Conservation (phyloP, 495 filamentous ascomycete genomes). For the Penicillium angulare region DNA sequence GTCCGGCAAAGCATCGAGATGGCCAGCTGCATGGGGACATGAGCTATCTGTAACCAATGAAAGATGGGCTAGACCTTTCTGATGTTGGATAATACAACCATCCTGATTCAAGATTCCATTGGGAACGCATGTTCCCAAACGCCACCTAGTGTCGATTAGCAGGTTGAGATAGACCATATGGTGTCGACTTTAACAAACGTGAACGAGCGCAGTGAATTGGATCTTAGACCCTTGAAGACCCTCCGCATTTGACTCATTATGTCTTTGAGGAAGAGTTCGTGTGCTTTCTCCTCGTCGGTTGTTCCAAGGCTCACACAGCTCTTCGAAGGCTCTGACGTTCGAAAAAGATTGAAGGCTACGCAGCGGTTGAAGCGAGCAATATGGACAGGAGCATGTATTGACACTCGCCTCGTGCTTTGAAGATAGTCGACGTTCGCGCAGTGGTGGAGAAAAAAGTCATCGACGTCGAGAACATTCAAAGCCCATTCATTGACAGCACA, state of each 20-base stretch:
- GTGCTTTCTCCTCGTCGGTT: constrained; percentile 7
- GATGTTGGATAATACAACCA: constrained; percentile 5
- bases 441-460: constrained; percentile 4
- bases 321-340: not conserved
- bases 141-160: constrained; percentile 6
- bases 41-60: constrained; percentile 11
- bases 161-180: not conserved
- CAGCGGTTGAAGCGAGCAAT: constrained; percentile 12
- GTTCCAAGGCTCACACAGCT: not conserved
- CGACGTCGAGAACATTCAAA: constrained; percentile 10
- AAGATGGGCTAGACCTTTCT: constrained; percentile 1
- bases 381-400: constrained; percentile 6
- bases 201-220: constrained; percentile 5
- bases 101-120: constrained; percentile 7
- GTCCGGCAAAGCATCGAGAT: constrained; percentile 1
- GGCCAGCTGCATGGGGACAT: constrained; percentile 7
- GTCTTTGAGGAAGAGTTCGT: constrained; percentile 11
- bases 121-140: constrained; percentile 13
- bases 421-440: not conserved
- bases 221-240: not conserved
- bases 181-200: not conserved
- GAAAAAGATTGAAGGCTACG: constrained; percentile 6
- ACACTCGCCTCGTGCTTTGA: not conserved
- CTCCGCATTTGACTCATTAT: constrained; percentile 4
- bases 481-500: constrained; percentile 8